Percentiles rank a stretch among this genome's conserved stretches.
Evolutionary conservation across 192 early-diverging fungal species (phyloP).

Genomic region (Coemansia sp.): DNA sequence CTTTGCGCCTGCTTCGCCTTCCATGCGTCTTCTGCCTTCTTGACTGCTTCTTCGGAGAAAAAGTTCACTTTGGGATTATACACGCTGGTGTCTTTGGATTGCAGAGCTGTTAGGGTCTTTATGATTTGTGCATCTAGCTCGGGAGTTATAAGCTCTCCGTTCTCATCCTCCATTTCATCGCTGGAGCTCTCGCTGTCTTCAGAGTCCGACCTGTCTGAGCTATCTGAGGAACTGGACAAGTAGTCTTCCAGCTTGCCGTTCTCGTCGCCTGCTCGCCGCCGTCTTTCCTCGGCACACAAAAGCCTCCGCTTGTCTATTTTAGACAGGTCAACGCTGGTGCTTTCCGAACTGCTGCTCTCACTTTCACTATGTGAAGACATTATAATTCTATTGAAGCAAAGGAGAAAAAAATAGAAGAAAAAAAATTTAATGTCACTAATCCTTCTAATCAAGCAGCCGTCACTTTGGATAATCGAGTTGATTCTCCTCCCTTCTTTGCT

Average conservation of each 20-base stretch:
- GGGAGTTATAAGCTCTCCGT: slow-evolving; percentile 79
- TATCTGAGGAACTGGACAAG: slow-evolving; percentile 16
- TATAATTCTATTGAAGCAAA: too few relatives aligned
- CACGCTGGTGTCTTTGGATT: slow-evolving; percentile 71
- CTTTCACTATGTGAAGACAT: too few relatives aligned
- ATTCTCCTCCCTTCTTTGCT: background rate
- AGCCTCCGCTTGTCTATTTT: slow-evolving; percentile 44
- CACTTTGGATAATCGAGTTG: too few relatives aligned
- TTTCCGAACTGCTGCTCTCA: too few relatives aligned
- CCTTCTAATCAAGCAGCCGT: too few relatives aligned
- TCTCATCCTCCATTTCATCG: slow-evolving; percentile 77
- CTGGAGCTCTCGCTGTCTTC: slow-evolving; percentile 53
- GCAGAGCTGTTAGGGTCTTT: slow-evolving; percentile 82
- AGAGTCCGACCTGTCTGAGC: background rate
- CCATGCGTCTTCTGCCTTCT: slow-evolving; percentile 39
- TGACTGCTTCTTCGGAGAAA: slow-evolving; percentile 60
- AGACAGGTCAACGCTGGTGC: slow-evolving; percentile 13
- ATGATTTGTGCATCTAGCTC: slow-evolving; percentile 91
- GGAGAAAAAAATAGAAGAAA: too few relatives aligned
- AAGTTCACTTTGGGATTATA: slow-evolving; percentile 77
- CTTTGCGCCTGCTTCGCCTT: slow-evolving; percentile 22
- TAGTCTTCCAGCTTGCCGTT: slow-evolving; percentile 41
- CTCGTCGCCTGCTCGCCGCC: slow-evolving; percentile 40
- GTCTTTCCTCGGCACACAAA: slow-evolving; percentile 43
- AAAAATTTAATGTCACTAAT: too few relatives aligned